phyloP scores from a whole-genome alignment of 768 basidiomycete species.

The Leccinum ochraceum region DNA sequence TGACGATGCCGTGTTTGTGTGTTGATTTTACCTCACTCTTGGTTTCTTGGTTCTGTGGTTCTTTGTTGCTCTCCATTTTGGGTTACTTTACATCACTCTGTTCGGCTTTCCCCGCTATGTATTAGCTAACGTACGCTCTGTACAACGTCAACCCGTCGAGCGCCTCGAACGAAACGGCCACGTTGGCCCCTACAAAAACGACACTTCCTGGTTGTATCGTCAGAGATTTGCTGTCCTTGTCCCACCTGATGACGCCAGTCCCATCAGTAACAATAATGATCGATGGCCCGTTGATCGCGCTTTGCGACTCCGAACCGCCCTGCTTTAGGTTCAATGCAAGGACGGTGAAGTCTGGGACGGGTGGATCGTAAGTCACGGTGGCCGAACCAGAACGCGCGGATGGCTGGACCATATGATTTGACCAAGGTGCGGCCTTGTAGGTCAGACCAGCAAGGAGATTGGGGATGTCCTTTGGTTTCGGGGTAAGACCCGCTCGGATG shows the following conservation, averaged over 20 bases:
- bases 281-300: constrained; percentile 77
- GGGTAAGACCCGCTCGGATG: constrained; percentile 96
- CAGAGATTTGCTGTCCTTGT: constrained; percentile 35
- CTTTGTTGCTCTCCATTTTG: not conserved
- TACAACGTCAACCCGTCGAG: constrained; percentile 28
- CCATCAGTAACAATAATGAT: constrained; percentile 79
- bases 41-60: not conserved
- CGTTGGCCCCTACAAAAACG: constrained; percentile 78
- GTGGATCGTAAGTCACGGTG: constrained; percentile 81
- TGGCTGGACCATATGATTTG: constrained; percentile 71
- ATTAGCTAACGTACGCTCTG: constrained; percentile 31
- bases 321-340: constrained; percentile 54
- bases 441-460: constrained; percentile 88
- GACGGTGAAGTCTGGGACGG: constrained; percentile 92
- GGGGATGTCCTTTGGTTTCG: constrained; percentile 91
- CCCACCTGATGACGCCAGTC: constrained; percentile 56
- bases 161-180: constrained; percentile 50
- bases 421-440: constrained; percentile 69
- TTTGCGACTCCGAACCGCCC: constrained; percentile 54
- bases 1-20: not conserved
- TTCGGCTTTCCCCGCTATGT: not conserved
- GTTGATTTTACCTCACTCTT: not conserved
- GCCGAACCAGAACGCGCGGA: constrained; percentile 42
- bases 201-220: constrained; percentile 67
- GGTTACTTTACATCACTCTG: not conserved